Conservation (phyloP, 139 green algal species). For the Chlamydomonas eustigma region DNA sequence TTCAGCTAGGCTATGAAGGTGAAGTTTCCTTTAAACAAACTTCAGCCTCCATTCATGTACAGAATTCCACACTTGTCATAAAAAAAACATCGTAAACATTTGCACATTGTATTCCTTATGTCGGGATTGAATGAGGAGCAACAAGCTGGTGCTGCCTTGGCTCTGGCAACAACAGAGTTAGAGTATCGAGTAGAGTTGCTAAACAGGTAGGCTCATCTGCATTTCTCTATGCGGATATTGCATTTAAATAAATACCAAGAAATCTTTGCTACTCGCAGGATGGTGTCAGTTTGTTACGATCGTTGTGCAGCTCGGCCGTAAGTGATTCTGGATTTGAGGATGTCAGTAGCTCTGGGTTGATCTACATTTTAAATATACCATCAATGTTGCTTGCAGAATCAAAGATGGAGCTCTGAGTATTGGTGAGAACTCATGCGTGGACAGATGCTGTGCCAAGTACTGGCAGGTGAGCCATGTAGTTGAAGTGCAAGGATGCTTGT, state of each 20-base stretch:
- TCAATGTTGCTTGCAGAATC: slow-evolving; percentile 72
- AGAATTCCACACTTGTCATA: no score
- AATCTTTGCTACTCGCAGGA: slow-evolving; percentile 50
- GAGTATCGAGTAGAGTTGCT: slow-evolving; percentile 91
- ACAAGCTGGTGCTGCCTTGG: slow-evolving; percentile 34
- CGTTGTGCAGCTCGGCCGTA: slow-evolving; percentile 83
- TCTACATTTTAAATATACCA: no score
- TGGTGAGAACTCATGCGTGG: slow-evolving; percentile 89
- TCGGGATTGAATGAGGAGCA: background rate
- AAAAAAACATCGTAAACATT: no score
- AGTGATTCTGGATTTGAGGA: no score
- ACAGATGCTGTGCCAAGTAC: slow-evolving; percentile 92
- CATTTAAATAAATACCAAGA: background rate
- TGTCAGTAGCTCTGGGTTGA: no score
- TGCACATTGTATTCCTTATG: background rate
- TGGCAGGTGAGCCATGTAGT: slow-evolving; percentile 11
- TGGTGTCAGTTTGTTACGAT: slow-evolving; percentile 78
- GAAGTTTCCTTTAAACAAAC: no score
- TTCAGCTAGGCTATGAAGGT: no score
- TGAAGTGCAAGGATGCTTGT: no score
- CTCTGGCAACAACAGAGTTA: slow-evolving; percentile 84
- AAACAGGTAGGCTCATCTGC: slow-evolving; percentile 86
- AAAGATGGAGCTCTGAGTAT: slow-evolving; percentile 82
- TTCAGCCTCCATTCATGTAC: no score
- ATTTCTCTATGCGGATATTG: background rate